phyloP scores from a whole-genome alignment of 192 early-diverging fungal genomes.

The Entrophospora sp. region DNA sequence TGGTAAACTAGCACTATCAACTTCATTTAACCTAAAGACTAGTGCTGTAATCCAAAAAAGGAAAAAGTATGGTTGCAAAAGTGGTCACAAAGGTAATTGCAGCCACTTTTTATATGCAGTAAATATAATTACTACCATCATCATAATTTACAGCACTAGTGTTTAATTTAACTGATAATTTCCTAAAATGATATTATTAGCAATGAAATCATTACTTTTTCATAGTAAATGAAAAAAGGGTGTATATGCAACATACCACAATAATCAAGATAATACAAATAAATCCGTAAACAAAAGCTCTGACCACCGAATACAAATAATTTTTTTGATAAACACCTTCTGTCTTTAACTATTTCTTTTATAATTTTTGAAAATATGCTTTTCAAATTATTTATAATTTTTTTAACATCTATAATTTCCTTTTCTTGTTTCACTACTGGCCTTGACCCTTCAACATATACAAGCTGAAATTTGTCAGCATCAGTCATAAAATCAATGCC shows the following conservation, averaged over 20 bases:
- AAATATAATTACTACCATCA: too few species aligned
- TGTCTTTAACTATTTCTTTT: conserved; percentile 13
- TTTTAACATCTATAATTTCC: neutral
- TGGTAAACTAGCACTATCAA: conserved; percentile 12
- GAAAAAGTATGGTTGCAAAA: too few species aligned
- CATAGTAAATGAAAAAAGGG: conserved; percentile 11
- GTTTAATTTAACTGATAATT: too few species aligned
- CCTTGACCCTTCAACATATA: conserved; percentile 19
- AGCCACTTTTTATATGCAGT: too few species aligned
- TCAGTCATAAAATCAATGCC: neutral
- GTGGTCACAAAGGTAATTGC: too few species aligned
- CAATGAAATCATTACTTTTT: conserved; percentile 3
- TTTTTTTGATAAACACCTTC: conserved; percentile 9
- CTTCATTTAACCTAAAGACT: conserved; percentile 20
- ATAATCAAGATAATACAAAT: conserved; percentile 24
- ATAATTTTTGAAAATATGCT: conserved; percentile 15
- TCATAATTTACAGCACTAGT: too few species aligned
- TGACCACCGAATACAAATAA: conserved; percentile 11
- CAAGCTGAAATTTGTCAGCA: conserved; percentile 18
- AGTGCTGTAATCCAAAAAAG: too few species aligned
- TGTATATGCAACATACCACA: conserved; percentile 9
- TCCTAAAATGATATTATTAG: conserved; percentile 15
- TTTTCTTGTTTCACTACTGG: neutral
- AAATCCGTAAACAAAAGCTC: conserved; percentile 6
- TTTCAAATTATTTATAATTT: conserved; percentile 17